phyloP scores from a whole-genome alignment of 2,329 filamentous ascomycete genomes.

The Arthroderma sp. region DNA sequence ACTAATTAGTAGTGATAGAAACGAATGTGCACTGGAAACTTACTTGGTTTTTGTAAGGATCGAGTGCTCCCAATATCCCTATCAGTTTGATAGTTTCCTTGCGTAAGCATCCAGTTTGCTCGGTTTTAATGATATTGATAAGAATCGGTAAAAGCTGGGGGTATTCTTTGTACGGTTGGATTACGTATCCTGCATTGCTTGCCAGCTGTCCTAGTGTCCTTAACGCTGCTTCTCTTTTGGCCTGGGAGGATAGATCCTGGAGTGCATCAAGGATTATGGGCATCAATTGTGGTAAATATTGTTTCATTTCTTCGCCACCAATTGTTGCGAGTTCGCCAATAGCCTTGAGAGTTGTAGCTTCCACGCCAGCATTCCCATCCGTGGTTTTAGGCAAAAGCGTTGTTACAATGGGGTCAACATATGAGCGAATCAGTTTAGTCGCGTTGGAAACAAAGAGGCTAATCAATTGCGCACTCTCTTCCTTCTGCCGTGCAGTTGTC shows the following conservation, averaged over 20 bases:
- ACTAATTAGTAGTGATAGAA: constrained; percentile 4
- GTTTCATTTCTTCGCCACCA: constrained; percentile 83
- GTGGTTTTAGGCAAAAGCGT: constrained; percentile 81
- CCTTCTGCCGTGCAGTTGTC: constrained; percentile 84
- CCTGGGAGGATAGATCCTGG: constrained; percentile 81
- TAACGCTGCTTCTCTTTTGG: constrained; percentile 81
- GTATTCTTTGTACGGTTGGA: constrained; percentile 88
- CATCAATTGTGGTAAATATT: constrained; percentile 86
- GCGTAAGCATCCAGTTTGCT: constrained; percentile 71
- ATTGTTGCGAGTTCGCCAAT: constrained; percentile 90
- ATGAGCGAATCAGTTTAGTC: constrained; percentile 83
- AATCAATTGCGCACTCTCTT: constrained; percentile 87
- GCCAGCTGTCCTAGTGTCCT: constrained; percentile 84
- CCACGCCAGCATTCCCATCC: constrained; percentile 74
- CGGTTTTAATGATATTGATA: constrained; percentile 86
- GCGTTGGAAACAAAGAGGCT: constrained; percentile 88
- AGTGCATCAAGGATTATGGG: constrained; percentile 85
- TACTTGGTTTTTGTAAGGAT: constrained; percentile 86
- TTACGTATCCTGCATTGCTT: constrained; percentile 95
- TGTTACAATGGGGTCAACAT: constrained; percentile 90
- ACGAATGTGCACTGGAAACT: constrained; percentile 6
- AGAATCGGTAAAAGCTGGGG: constrained; percentile 85
- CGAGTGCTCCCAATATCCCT: constrained; percentile 85
- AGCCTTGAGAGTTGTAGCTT: constrained; percentile 86
- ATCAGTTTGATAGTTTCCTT: constrained; percentile 95